phyloP scores from a whole-genome alignment of 108 stramenopile genomes.

The Phaeodactylum tricornutum region DNA sequence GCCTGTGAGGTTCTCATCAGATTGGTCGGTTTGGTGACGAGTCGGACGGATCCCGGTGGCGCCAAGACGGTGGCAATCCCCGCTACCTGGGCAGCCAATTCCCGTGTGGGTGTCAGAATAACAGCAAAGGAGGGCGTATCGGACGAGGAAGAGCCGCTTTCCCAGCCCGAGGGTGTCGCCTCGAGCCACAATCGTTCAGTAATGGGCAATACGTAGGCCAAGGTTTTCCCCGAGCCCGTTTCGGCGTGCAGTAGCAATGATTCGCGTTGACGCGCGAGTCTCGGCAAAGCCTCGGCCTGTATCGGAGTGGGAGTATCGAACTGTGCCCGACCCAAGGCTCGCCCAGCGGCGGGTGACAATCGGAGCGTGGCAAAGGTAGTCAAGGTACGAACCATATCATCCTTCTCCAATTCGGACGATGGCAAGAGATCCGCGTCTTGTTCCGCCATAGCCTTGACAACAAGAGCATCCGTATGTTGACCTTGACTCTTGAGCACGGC shows the following conservation, averaged over 20 bases:
- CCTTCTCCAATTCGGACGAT: background rate
- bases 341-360: conserved; percentile 49
- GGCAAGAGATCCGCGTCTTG: background rate
- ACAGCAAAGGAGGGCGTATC: conserved; percentile 37
- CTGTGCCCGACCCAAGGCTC: conserved; percentile 42
- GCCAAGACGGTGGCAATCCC: conserved; percentile 70
- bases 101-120: conserved; percentile 87
- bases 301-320: conserved; percentile 66
- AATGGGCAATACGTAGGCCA: conserved; percentile 77
- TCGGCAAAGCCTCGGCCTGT: conserved; percentile 51
- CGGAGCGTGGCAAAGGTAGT: conserved; percentile 50
- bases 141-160: conserved; percentile 12
- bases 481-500: conserved; percentile 3
- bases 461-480: background rate
- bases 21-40: conserved; percentile 65
- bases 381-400: conserved; percentile 8
- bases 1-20: conserved; percentile 33
- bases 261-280: conserved; percentile 31
- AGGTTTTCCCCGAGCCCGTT: conserved; percentile 77
- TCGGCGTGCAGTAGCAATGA: conserved; percentile 68
- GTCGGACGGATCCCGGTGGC: conserved; percentile 77
- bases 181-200: conserved; percentile 79
- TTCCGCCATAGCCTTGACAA: background rate
- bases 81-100: conserved; percentile 89
- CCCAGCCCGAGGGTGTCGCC: too few species aligned